Base-by-base conservation (phyloP, 1,284 basidiomycete genomes). In the Trichosporon sp. region DNA sequence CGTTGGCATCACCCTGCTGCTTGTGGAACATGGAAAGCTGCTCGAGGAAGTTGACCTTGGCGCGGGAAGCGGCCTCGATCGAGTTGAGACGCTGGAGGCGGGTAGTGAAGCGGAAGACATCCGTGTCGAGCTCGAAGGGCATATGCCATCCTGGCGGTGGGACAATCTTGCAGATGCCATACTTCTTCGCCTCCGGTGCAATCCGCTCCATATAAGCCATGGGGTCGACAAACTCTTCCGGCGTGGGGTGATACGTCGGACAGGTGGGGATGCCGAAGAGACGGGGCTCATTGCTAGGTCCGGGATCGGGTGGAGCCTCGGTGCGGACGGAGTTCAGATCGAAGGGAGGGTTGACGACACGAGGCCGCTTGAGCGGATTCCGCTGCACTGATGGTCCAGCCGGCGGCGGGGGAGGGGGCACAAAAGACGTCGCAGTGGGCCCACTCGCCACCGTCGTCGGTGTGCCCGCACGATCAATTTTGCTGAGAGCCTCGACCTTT, bases 1-100 rank as follows among this genome's bases (percentile, higher is more conserved):
- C 90, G 70, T 92, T 89, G 73, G 90, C 87, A 82, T 93, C 93
- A 64, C 92, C 93, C 84, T 94, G 92, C 81, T 95, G 93, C 81
- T 90, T 91, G 85, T 95, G 92, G 82, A 91, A 96, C 76, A 92
- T 91, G 85, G 96, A 96, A 54, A 99, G 88, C 84, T 98, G 95
- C 84, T 99, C 96, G 76, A 97, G 86, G 84, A 98, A 99, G 86
- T 98, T 98, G 82, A 98, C 87, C 83, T 97, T 96, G 59, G 96
- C 96, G 75, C 97, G 88, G 68, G 95, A 96, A 67, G 95, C 93
- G 14, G 97, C 97, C 85, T 98, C 96, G 77, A 99, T 94, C 75
- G 94, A 95, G 84, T 98, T 98, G 78, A 99, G 88, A 70, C 92
- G 90, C 85, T 98, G 96, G 66, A 98, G 86, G 67, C 97, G 90